These are phyloP conservation scores for Lomentospora prolificans DNA, from an alignment of 2,329 filamentous ascomycete species.

Conservation along the genomic window DNA sequence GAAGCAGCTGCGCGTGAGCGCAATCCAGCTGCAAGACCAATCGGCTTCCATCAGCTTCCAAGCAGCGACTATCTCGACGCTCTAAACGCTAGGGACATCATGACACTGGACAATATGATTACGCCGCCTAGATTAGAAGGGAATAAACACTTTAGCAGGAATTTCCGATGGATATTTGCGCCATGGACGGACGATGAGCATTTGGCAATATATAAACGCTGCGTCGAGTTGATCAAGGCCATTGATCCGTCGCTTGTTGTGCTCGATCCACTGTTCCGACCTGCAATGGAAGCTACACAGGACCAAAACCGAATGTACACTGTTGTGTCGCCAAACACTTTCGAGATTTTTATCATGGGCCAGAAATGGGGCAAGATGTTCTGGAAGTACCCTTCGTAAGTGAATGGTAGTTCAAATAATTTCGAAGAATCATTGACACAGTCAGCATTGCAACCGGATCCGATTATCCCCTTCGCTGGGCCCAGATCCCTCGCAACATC, in stretches of 20 bases:
- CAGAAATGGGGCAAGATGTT: conserved; percentile 28
- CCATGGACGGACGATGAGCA: conserved; percentile 23
- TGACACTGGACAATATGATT: conserved; percentile 13
- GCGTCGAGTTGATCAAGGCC: conserved; percentile 17
- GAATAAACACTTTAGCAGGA: conserved; percentile 9
- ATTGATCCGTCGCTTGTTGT: conserved; percentile 23
- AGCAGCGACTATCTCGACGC: conserved; percentile 15
- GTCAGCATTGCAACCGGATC: conserved; percentile 24
- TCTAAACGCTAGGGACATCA: conserved; percentile 4
- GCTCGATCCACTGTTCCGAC: conserved; percentile 21
- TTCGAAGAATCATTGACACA: too few relatives aligned
- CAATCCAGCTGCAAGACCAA: conserved; percentile 12
- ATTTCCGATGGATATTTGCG: conserved; percentile 15
- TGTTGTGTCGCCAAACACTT: conserved; percentile 32
- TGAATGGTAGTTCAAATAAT: too few relatives aligned
- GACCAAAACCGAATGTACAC: conserved; percentile 21
- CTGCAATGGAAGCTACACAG: conserved; percentile 16
- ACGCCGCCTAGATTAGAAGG: conserved; percentile 14
- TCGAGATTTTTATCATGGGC: conserved; percentile 25
- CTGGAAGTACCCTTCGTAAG: conserved; percentile 30
- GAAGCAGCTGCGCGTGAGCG: not conserved
- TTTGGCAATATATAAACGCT: conserved; percentile 17
- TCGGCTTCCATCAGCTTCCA: conserved; percentile 18
- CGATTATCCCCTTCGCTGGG: conserved; percentile 33
- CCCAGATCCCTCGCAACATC: conserved; percentile 30